A percentile compares a stretch with the other conserved stretches of the same genome.
Conservation (phyloP, 176 grass and related monocot genomes). For the Musa acuminata region DNA sequence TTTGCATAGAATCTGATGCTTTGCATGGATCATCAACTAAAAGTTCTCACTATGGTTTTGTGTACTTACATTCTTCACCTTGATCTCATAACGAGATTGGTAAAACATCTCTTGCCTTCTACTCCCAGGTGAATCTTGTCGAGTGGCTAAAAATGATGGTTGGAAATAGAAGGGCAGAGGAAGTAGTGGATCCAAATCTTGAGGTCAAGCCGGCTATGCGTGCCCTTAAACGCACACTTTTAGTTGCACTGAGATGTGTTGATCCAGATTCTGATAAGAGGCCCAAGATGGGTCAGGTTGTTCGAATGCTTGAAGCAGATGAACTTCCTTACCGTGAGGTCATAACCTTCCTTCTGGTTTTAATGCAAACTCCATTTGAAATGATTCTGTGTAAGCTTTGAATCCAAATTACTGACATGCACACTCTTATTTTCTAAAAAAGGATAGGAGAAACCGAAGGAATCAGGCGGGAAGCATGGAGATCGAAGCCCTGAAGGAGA, state of each 20-base stretch:
- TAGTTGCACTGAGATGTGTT: conserved; percentile 56
- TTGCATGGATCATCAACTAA: no score
- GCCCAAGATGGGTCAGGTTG: conserved; percentile 74
- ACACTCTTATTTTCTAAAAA: neutral
- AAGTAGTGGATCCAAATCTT: conserved; percentile 61
- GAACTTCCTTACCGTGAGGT: conserved; percentile 79
- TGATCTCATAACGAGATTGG: no score
- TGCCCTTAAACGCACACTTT: conserved; percentile 53
- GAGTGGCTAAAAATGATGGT: conserved; percentile 92
- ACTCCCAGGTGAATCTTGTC: conserved; percentile 59
- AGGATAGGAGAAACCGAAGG: conserved; percentile 58
- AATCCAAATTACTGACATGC: neutral
- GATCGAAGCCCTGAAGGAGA: conserved; percentile 48
- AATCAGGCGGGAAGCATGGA: conserved; percentile 55
- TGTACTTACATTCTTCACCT: neutral
- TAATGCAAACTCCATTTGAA: no score
- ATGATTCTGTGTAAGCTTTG: neutral
- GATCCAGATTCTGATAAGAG: conserved; percentile 82
- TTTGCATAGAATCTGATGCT: no score
- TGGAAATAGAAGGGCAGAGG: conserved; percentile 54
- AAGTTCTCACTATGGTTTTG: neutral
- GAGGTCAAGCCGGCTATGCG: conserved; percentile 42
- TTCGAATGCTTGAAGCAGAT: conserved; percentile 73
- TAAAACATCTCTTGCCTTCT: neutral
- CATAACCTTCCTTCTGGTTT: neutral